Evolutionary conservation across 148 eudicot genomes (phyloP).

Genomic region (Nyssa sinensis): DNA sequence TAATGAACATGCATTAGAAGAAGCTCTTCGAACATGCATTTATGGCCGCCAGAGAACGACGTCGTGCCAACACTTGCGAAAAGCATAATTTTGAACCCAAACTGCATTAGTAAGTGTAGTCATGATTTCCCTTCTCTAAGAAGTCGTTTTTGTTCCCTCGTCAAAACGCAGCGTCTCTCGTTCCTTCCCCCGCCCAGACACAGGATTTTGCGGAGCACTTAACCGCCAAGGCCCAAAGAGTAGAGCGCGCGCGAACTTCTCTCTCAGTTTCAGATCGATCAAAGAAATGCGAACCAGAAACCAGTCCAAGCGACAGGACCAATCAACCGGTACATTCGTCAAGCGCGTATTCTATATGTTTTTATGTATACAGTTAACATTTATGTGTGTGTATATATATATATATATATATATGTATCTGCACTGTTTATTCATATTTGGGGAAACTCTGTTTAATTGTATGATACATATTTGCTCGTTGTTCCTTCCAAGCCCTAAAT

Average conservation of each 20-base stretch:
- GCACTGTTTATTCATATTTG: not conserved
- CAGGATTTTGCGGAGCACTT: not conserved
- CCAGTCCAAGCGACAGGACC: conserved; percentile 29
- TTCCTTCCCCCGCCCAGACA: not conserved
- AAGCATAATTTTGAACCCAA: too few species aligned
- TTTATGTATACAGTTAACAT: not conserved
- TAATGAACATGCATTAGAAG: too few species aligned
- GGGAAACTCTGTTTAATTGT: not conserved
- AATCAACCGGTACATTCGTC: conserved; percentile 33
- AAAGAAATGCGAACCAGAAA: conserved; percentile 48
- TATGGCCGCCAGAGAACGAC: too few species aligned
- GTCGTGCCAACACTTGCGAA: too few species aligned
- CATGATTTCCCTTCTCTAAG: not conserved
- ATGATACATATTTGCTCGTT: not conserved
- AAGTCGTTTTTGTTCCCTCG: not conserved
- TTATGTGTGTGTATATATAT: not conserved
- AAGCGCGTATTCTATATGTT: not conserved
- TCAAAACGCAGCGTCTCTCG: not conserved
- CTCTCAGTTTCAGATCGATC: not conserved
- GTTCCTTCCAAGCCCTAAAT: not conserved
- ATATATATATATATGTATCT: not conserved
- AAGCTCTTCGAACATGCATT: too few species aligned
- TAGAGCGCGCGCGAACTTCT: conserved; percentile 1
- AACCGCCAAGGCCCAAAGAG: not conserved
- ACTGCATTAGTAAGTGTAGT: too few species aligned